phyloP scores from a whole-genome alignment of 345 rosid species.

The Brassica juncea region DNA sequence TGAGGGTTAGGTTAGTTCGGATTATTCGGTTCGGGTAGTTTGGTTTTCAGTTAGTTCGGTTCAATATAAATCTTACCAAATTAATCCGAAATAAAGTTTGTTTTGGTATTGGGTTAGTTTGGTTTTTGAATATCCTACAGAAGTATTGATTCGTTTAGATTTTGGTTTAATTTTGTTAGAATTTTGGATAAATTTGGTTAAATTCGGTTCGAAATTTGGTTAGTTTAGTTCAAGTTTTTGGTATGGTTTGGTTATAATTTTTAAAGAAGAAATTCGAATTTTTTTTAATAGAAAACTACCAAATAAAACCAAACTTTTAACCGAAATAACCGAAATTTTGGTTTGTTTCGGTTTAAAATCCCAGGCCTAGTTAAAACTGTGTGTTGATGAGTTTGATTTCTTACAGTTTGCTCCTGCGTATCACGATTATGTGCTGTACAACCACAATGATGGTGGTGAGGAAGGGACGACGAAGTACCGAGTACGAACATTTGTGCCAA shows the following conservation, averaged over 20 bases:
- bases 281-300: neutral
- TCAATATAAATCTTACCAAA: too few relatives aligned
- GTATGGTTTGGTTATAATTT: neutral
- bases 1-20: neutral
- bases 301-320: neutral
- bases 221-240: neutral
- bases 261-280: neutral
- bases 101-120: neutral
- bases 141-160: neutral
- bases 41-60: neutral
- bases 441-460: slow-evolving; percentile 83
- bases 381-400: slow-evolving; percentile 12
- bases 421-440: slow-evolving; percentile 95
- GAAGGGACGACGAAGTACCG: slow-evolving; percentile 88
- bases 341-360: neutral
- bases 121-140: neutral
- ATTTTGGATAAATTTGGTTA: neutral
- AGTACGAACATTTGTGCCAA: slow-evolving; percentile 94
- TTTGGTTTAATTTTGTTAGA: neutral
- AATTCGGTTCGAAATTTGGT: neutral
- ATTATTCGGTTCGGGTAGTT: neutral
- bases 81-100: too few relatives aligned
- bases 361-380: neutral
- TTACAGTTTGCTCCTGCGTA: slow-evolving; percentile 95
- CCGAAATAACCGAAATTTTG: neutral